A percentile compares a stretch with the other conserved stretches of the same genome.
Evolutionary conservation across 2,329 filamentous ascomycete species (phyloP).

Genomic region (Teratosphaeria viscida): DNA sequence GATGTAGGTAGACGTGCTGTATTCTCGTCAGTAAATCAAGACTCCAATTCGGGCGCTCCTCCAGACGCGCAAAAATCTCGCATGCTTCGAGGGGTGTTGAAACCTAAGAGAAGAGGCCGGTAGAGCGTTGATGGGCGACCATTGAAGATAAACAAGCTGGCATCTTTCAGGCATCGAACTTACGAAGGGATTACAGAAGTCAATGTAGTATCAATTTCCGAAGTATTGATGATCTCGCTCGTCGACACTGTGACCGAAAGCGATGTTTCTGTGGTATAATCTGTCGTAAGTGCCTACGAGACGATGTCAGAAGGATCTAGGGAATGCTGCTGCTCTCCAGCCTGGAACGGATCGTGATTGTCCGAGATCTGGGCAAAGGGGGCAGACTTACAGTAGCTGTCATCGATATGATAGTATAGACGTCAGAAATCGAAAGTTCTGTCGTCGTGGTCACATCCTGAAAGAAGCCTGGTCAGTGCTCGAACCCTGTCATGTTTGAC

Average conservation of each 20-base stretch:
- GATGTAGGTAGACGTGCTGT: neutral
- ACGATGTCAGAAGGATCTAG: neutral
- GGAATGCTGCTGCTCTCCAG: neutral
- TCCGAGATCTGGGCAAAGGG: neutral
- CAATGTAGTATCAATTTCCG: neutral
- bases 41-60: neutral
- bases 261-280: neutral
- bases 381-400: neutral
- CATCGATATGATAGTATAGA: neutral
- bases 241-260: neutral
- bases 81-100: too few relatives aligned
- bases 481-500: neutral
- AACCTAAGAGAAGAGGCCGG: too few relatives aligned
- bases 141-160: neutral
- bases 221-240: neutral
- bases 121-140: too few relatives aligned
- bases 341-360: too few relatives aligned
- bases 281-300: neutral
- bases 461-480: neutral
- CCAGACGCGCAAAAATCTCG: too few relatives aligned
- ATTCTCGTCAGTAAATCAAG: neutral
- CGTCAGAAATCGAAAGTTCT: neutral
- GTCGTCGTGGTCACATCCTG: neutral
- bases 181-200: neutral
- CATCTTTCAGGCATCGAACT: neutral